Conservation (phyloP, 1,284 basidiomycete species). For the Puccinia sorghi region DNA sequence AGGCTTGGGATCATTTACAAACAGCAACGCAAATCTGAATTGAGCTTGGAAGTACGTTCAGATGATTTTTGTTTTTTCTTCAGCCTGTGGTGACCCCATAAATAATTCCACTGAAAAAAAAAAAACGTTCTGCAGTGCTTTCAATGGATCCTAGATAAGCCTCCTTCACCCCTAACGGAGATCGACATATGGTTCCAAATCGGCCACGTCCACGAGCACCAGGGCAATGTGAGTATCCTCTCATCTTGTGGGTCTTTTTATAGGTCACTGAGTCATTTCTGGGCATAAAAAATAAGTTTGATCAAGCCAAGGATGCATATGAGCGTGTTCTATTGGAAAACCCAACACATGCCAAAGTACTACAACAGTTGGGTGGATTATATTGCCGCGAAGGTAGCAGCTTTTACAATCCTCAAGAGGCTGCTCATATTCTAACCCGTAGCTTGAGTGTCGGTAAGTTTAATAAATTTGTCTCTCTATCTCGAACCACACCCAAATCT, state of each 20-base stretch:
- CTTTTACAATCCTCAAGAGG: conserved; percentile 93
- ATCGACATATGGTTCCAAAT: conserved; percentile 99
- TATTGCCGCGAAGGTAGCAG: conserved; percentile 91
- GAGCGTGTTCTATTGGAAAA: conserved; percentile 93
- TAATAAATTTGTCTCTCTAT: background rate
- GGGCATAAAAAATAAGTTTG: conserved; percentile 65
- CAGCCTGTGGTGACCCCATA: background rate
- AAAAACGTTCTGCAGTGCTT: conserved; percentile 66
- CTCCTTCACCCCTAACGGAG: conserved; percentile 90
- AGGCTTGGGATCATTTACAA: conserved; percentile 99
- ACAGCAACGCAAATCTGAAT: conserved; percentile 88
- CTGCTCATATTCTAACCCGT: conserved; percentile 90
- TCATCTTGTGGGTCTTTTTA: background rate
- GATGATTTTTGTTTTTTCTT: no score
- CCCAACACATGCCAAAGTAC: conserved; percentile 90
- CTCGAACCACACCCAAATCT: background rate
- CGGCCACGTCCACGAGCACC: conserved; percentile 96
- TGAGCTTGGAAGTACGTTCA: conserved; percentile 68
- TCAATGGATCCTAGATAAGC: conserved; percentile 91
- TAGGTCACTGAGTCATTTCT: background rate
- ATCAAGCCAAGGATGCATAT: conserved; percentile 88
- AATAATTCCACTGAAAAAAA: background rate
- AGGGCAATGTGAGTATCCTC: conserved; percentile 74
- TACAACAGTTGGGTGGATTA: conserved; percentile 96
- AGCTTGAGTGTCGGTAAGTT: conserved; percentile 82